Percentiles rank a stretch among this genome's conserved stretches.
Conservation (phyloP, 768 basidiomycete genomes). For the Termitomyces sp. region DNA sequence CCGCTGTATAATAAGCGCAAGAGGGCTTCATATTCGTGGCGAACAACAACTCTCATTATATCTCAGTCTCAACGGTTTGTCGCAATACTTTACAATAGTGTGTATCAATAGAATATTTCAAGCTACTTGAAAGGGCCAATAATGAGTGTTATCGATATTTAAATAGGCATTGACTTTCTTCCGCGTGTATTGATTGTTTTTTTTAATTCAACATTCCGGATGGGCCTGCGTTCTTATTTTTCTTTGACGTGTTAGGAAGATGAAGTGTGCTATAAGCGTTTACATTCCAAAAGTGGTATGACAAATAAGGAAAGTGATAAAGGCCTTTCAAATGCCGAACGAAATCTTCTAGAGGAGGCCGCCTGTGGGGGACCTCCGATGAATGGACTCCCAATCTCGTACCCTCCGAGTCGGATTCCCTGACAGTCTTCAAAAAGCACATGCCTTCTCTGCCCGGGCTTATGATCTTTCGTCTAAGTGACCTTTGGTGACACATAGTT, state of each 20-base stretch:
- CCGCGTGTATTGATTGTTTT: not conserved
- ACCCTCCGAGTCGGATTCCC: not conserved
- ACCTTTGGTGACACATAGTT: not conserved
- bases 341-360: not conserved
- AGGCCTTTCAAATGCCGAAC: not conserved
- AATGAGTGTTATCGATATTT: not conserved
- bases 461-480: not conserved
- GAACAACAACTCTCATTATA: not conserved
- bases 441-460: not conserved
- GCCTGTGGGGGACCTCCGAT: not conserved
- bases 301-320: not conserved
- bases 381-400: not conserved
- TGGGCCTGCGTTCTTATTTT: too few relatives aligned
- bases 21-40: not conserved
- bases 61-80: not conserved
- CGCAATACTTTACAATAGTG: not conserved
- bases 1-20: not conserved
- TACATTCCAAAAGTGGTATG: not conserved
- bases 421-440: too few relatives aligned
- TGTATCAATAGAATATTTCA: not conserved
- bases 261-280: too few relatives aligned
- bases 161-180: not conserved
- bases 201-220: not conserved
- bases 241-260: not conserved
- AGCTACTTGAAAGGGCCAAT: not conserved